phyloP scores from a whole-genome alignment of 352 stramenopile genomes.

The Saprolegnia parasitica region DNA sequence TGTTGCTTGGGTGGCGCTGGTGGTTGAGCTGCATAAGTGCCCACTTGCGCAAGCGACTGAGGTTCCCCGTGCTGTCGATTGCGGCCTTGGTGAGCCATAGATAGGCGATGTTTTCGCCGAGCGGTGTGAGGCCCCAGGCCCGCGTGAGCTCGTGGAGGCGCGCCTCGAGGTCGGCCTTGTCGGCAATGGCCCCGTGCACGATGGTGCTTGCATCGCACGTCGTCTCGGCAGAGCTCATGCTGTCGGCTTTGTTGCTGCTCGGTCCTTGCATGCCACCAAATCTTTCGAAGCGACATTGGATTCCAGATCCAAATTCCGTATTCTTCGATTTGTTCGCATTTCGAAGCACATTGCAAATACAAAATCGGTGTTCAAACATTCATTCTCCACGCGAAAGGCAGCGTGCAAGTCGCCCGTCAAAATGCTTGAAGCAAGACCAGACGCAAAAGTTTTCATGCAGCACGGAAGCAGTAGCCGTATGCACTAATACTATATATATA shows the following conservation, averaged over 20 bases:
- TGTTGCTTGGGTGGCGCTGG: conserved; percentile 31
- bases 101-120: conserved; percentile 61
- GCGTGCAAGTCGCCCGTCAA: too few species aligned
- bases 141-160: conserved; percentile 42
- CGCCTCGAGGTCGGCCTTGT: conserved; percentile 11
- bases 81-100: conserved; percentile 51
- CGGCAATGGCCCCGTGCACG: background rate
- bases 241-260: background rate
- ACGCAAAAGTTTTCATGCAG: background rate
- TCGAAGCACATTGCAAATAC: too few species aligned
- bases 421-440: too few species aligned
- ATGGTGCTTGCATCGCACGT: background rate
- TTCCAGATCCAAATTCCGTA: too few species aligned
- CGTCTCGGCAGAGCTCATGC: background rate
- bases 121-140: conserved; percentile 57
- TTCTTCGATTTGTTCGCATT: too few species aligned
- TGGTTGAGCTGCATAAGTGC: conserved; percentile 64
- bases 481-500: background rate
- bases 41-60: conserved; percentile 54
- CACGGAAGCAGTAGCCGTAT: background rate
- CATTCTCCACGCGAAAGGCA: too few species aligned
- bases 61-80: conserved; percentile 32
- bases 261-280: too few species aligned
- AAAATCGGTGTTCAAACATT: too few species aligned
- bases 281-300: too few species aligned